Base-by-base conservation (phyloP, 495 filamentous ascomycete genomes). In the Daldinia bambusicola region DNA sequence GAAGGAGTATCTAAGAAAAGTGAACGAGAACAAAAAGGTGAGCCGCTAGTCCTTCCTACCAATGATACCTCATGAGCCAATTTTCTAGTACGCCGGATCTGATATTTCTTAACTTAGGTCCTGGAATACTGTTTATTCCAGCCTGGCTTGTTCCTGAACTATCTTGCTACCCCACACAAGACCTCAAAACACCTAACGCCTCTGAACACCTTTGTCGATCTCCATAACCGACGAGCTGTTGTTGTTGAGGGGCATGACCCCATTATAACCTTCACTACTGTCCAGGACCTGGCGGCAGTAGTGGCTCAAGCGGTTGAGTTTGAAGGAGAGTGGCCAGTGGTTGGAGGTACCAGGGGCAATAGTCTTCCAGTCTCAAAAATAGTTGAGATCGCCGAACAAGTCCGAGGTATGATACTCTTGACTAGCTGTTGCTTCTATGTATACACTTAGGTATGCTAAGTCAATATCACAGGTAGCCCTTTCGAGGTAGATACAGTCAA, bases 61-160 rank as follows among this genome's bases (percentile, higher is more conserved):
- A 26, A 26, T 26, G 26, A 26, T 30, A n/a, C 13, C 0, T 30
- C 30, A 26, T n/a, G 1, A 6, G 18, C 3, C 12, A 41, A 6
- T n/a, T n/a, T n/a, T n/a, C n/a, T n/a, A n/a, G n/a, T n/a, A n/a
- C n/a, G n/a, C n/a, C n/a, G n/a, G n/a, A 32, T 14, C 62, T 57
- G 36, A 73, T 32, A 37, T 38, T 48, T 12, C 6, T 10, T 12
- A 26, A 57, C 16, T 9, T 51, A 87, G 86, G 78, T 87, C 41
- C 82, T 90, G 30, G 84, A 89, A 63, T 90, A 90, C 73, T 80
- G 75, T 3, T 75, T 89, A 2, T 89, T 90, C 67, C 84, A 87
- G 40, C 83, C 84, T 0, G 89, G 87, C 3, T 18, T 86, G 1
- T 86, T 89, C 74, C 30, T 84, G 0, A 74, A 89, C 71, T 89